A percentile compares a stretch with the other conserved stretches of the same genome.
Conservation (phyloP, 2,329 filamentous ascomycete species). For the Myotisia sp. region DNA sequence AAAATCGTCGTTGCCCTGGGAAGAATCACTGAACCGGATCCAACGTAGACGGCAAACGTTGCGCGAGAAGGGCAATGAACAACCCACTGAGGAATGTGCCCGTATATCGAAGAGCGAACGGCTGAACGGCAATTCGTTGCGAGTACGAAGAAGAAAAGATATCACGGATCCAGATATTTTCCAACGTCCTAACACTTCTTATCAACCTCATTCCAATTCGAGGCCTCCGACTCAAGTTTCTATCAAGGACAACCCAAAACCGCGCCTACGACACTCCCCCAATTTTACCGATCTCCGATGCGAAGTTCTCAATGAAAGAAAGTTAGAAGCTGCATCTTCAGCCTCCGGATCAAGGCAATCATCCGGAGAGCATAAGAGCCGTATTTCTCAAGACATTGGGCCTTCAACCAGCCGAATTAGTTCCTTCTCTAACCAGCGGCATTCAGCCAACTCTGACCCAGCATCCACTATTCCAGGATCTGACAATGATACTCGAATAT, state of each 20-base stretch:
- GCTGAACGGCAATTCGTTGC: slow-evolving; percentile 15
- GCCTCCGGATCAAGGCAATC: slow-evolving; percentile 4
- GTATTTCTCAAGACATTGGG: background rate
- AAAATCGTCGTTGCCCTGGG: slow-evolving; percentile 2
- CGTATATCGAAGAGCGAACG: slow-evolving; percentile 20
- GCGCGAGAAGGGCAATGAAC: background rate
- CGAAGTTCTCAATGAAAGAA: slow-evolving; percentile 6
- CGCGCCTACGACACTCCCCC: slow-evolving; percentile 11
- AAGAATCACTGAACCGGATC: slow-evolving; percentile 1
- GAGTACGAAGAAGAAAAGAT: slow-evolving; percentile 22
- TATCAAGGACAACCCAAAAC: slow-evolving; percentile 6
- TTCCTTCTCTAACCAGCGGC: slow-evolving; percentile 32
- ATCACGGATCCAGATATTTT: slow-evolving; percentile 29
- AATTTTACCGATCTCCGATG: slow-evolving; percentile 11
- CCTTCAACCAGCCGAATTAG: background rate
- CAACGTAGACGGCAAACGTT: background rate
- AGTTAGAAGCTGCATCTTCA: slow-evolving; percentile 2
- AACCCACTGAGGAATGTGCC: slow-evolving; percentile 5
- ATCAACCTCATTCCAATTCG: slow-evolving; percentile 11
- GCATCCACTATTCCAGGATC: slow-evolving; percentile 47
- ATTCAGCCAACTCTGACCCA: slow-evolving; percentile 45
- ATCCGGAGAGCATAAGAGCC: slow-evolving; percentile 2
- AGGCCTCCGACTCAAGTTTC: background rate
- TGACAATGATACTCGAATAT: slow-evolving; percentile 43
- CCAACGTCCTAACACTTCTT: slow-evolving; percentile 21